Conservation (phyloP, 805 yeast genomes). For the Sugiyamaella valdiviana region DNA sequence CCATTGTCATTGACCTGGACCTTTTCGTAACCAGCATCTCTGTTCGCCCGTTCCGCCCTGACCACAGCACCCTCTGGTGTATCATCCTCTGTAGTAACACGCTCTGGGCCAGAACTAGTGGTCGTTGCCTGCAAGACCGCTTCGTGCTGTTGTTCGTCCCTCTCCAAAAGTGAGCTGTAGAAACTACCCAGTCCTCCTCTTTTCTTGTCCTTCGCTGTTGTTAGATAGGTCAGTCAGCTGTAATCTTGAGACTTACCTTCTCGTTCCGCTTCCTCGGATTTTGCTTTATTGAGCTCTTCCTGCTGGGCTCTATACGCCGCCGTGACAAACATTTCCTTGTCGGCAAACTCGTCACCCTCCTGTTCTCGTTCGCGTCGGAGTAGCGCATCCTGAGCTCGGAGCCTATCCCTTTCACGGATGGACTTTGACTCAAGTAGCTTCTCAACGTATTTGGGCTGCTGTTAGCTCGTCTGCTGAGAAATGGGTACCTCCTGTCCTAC, state of each 20-base stretch:
- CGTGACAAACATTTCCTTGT: conserved; percentile 44
- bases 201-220: conserved; percentile 3
- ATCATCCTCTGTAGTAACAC: conserved; percentile 5
- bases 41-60: conserved; percentile 17
- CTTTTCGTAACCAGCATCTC: conserved; percentile 19
- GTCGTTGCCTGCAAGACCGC: conserved; percentile 10
- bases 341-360: conserved; percentile 37
- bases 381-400: conserved; percentile 36
- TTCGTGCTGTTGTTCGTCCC: conserved; percentile 18
- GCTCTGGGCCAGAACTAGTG: not conserved
- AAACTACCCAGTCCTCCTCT: conserved; percentile 16
- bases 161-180: conserved; percentile 19
- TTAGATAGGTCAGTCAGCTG: not conserved
- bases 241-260: not conserved
- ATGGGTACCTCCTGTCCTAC: conserved; percentile 4
- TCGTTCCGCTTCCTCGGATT: conserved; percentile 19
- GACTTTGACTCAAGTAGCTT: conserved; percentile 41
- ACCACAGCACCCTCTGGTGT: conserved; percentile 14
- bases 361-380: conserved; percentile 35
- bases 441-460: conserved; percentile 35
- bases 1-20: conserved; percentile 25
- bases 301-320: conserved; percentile 40
- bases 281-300: conserved; percentile 24
- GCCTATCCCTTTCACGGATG: conserved; percentile 41
- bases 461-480: not conserved